These are phyloP conservation scores for Acanthamoeba pearcei DNA, from an alignment of 208 protist species.

Conservation along the genomic window DNA sequence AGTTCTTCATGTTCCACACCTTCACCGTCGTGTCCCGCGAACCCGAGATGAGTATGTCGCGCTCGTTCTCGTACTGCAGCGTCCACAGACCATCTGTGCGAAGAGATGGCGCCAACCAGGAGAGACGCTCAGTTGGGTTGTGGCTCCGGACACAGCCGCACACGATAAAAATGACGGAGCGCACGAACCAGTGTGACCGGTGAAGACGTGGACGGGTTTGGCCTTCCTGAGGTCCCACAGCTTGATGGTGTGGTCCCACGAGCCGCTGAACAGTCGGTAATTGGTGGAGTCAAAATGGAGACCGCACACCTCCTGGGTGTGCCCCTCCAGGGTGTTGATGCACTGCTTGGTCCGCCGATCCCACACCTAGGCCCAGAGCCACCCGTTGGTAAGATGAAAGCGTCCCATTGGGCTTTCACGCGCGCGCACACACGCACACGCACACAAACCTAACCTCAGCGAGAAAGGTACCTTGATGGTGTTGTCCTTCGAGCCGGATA, in stretches of 20 bases:
- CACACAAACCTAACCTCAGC: background rate
- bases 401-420: no score
- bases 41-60: constrained; percentile 55
- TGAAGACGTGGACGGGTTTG: constrained; percentile 46
- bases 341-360: constrained; percentile 33
- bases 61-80: constrained; percentile 60
- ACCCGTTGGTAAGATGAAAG: no score
- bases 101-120: no score
- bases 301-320: constrained; percentile 38
- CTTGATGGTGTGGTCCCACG: constrained; percentile 72
- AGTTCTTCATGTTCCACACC: constrained; percentile 74
- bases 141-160: no score
- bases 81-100: constrained; percentile 45
- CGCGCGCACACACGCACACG: no score
- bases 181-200: constrained; percentile 52
- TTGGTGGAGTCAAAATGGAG: constrained; percentile 40
- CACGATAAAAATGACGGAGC: background rate
- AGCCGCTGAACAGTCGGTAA: constrained; percentile 46
- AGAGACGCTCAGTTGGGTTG: no score
- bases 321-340: constrained; percentile 49
- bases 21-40: constrained; percentile 66
- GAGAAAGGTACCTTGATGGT: constrained; percentile 35
- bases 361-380: background rate
- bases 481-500: constrained; percentile 57
- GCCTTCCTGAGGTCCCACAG: constrained; percentile 46